Conservation (phyloP, 306 rosid species). For the Sindora glabra region DNA sequence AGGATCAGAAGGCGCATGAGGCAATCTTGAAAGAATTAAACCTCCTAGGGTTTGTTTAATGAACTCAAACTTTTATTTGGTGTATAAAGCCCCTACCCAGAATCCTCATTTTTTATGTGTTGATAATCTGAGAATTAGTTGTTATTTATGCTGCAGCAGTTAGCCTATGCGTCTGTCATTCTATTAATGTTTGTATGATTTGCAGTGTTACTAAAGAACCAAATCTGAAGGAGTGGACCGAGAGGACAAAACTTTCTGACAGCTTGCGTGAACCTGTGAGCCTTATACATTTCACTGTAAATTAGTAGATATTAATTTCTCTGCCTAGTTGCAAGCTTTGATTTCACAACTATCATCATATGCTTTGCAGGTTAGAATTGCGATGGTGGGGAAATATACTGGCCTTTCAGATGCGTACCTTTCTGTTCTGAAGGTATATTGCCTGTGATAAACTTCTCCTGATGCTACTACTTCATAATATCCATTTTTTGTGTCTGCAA, state of each 20-base stretch:
- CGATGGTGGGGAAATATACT: constrained; percentile 91
- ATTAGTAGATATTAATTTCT: background rate
- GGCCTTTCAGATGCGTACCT: constrained; percentile 87
- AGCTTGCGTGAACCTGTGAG: constrained; percentile 40
- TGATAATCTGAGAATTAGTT: background rate
- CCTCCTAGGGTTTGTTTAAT: constrained; percentile 46
- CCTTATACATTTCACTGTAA: constrained; percentile 6
- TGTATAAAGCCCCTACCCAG: background rate
- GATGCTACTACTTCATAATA: background rate
- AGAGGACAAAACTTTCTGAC: constrained; percentile 48
- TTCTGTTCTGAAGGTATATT: constrained; percentile 66
- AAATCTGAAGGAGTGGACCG: constrained; percentile 55
- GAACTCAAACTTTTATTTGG: constrained; percentile 20
- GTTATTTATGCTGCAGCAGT: background rate
- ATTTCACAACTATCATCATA: constrained; percentile 2
- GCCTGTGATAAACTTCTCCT: background rate
- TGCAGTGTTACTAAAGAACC: constrained; percentile 59
- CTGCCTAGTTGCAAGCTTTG: background rate
- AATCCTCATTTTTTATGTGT: background rate
- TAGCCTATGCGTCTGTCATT: background rate
- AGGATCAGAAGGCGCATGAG: constrained; percentile 83
- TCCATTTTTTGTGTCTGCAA: background rate
- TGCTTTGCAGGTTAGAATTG: constrained; percentile 69
- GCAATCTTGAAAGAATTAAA: constrained; percentile 65
- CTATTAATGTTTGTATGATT: constrained; percentile 4